Percentiles rank a stretch among this genome's conserved stretches.
phyloP scores from a whole-genome alignment of 1,139 yeast genomes.

The Debaryomycetaceae sp. region DNA sequence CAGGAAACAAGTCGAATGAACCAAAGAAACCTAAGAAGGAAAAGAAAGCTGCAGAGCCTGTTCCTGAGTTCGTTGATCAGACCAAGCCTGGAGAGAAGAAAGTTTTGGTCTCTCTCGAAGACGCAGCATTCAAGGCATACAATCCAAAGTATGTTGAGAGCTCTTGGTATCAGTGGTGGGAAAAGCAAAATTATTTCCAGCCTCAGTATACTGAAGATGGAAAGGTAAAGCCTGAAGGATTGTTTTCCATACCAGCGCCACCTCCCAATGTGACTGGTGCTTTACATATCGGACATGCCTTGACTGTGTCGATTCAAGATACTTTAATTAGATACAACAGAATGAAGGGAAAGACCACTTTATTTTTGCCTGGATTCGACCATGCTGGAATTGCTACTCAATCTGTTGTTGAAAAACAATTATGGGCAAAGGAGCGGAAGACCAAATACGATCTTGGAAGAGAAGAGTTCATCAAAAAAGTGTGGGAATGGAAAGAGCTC shows the following conservation, averaged over 20 bases:
- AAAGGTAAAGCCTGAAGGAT: slow-evolving; percentile 73
- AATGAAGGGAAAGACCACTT: slow-evolving; percentile 94
- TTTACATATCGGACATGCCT: slow-evolving; percentile 96
- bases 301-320: slow-evolving; percentile 94
- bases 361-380: slow-evolving; percentile 95
- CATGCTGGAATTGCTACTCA: slow-evolving; percentile 99
- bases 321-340: slow-evolving; percentile 89
- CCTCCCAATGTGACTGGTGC: slow-evolving; percentile 99
- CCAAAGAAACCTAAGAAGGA: slow-evolving; percentile 69
- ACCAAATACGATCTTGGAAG: slow-evolving; percentile 96
- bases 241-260: slow-evolving; percentile 91
- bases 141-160: slow-evolving; percentile 91
- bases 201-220: slow-evolving; percentile 83
- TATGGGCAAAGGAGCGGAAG: slow-evolving; percentile 83
- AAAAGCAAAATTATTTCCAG: slow-evolving; percentile 76
- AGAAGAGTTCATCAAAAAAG: slow-evolving; percentile 80
- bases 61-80: slow-evolving; percentile 77
- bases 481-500: slow-evolving; percentile 98
- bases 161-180: slow-evolving; percentile 99
- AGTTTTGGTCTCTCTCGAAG: slow-evolving; percentile 76
- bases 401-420: slow-evolving; percentile 94
- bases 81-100: slow-evolving; percentile 92
- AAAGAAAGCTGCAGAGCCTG: slow-evolving; percentile 65
- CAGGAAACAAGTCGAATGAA: slow-evolving; percentile 33
- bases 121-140: slow-evolving; percentile 91